These are phyloP conservation scores for Mycotypha africana DNA, from an alignment of 371 early-diverging fungal genomes.

Conservation along the genomic window DNA sequence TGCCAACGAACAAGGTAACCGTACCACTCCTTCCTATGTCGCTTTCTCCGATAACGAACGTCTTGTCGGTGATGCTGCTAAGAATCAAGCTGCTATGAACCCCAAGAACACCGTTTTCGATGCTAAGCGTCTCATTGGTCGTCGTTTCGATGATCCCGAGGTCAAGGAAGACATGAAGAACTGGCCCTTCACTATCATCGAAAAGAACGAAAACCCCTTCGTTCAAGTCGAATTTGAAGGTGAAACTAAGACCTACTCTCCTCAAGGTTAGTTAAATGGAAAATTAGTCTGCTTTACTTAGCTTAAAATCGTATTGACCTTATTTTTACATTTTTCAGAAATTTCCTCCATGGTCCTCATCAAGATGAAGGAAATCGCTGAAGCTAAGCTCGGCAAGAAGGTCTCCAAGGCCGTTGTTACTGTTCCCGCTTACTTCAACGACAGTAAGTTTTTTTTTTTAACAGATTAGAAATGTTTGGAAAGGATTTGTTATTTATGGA, in stretches of 20 bases:
- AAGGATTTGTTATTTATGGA: constrained; percentile 37
- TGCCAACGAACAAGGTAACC: constrained; percentile 90
- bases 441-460: constrained; percentile 20
- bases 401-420: constrained; percentile 92
- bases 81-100: constrained; percentile 82
- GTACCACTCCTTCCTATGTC: constrained; percentile 91
- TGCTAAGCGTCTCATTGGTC: constrained; percentile 96
- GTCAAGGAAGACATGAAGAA: constrained; percentile 89
- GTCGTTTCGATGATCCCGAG: constrained; percentile 84
- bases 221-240: constrained; percentile 78
- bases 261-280: constrained; percentile 48
- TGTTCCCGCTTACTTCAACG: constrained; percentile 87
- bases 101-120: constrained; percentile 90
- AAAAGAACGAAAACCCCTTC: constrained; percentile 67
- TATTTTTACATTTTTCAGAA: too few species aligned
- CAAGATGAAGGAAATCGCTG: constrained; percentile 91
- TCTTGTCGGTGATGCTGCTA: constrained; percentile 86
- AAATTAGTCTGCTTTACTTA: not conserved
- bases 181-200: constrained; percentile 83
- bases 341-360: constrained; percentile 88
- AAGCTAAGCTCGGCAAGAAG: constrained; percentile 78
- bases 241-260: constrained; percentile 79
- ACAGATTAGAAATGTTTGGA: not conserved
- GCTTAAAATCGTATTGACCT: too few species aligned
- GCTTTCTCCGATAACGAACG: constrained; percentile 83